A percentile compares a stretch with the other conserved stretches of the same genome.
phyloP scores from a whole-genome alignment of 2,329 filamentous ascomycete species.

The Pseudogymnoascus sp. region DNA sequence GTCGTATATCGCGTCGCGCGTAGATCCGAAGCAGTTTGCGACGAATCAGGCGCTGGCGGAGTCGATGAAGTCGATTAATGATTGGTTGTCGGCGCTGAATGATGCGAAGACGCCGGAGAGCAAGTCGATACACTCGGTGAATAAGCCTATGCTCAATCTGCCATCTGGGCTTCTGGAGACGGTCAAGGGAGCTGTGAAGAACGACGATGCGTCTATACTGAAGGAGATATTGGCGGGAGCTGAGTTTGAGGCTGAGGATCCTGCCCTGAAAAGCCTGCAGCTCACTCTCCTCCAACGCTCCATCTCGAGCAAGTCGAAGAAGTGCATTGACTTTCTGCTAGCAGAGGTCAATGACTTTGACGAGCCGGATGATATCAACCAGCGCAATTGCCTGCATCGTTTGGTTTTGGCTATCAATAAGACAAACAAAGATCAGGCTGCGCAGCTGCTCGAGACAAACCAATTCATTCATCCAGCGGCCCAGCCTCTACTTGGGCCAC shows the following conservation, averaged over 20 bases:
- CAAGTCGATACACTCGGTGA: conserved; percentile 57
- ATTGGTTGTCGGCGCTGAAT: conserved; percentile 81
- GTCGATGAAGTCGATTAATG: conserved; percentile 66
- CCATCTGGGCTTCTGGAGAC: conserved; percentile 59
- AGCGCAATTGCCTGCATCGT: conserved; percentile 86
- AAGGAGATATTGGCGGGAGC: conserved; percentile 49
- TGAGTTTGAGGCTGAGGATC: conserved; percentile 43
- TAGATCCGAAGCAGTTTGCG: conserved; percentile 81
- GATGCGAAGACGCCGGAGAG: conserved; percentile 68
- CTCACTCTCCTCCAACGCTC: conserved; percentile 71
- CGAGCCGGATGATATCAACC: conserved; percentile 87
- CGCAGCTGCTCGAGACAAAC: conserved; percentile 28
- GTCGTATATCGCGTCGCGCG: conserved; percentile 81
- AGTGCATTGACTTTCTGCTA: conserved; percentile 65
- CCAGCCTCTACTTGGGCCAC: conserved; percentile 53
- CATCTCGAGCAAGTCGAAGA: conserved; percentile 60
- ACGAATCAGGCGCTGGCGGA: conserved; percentile 55
- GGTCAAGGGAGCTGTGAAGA: conserved; percentile 63
- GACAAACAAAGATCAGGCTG: conserved; percentile 44
- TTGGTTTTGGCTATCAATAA: conserved; percentile 87
- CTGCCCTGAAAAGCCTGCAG: conserved; percentile 57
- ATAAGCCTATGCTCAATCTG: conserved; percentile 65
- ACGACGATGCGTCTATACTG: conserved; percentile 54
- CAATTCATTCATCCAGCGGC: conserved; percentile 72
- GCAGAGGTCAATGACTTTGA: conserved; percentile 62